phyloP scores from a whole-genome alignment of 371 early-diverging fungal species.

The Apophysomyces elegans region DNA sequence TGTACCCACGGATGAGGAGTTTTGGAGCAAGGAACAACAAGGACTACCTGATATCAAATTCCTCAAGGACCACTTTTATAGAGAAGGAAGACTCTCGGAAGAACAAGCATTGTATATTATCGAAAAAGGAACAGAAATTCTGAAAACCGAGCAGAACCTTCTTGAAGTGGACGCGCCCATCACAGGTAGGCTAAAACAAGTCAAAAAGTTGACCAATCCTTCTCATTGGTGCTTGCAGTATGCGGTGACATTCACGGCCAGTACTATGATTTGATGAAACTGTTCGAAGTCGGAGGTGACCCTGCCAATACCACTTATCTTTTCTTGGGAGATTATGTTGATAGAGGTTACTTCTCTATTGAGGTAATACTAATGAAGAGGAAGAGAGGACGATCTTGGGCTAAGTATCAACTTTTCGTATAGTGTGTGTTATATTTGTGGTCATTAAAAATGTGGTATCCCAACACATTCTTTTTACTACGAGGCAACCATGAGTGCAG shows the following conservation, averaged over 20 bases:
- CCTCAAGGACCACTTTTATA: conserved; percentile 86
- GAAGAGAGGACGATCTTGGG: conserved; percentile 1
- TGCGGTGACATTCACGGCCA: conserved; percentile 99
- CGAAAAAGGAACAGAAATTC: conserved; percentile 70
- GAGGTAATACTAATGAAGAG: conserved; percentile 56
- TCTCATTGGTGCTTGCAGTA: conserved; percentile 48
- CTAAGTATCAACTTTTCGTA: neutral
- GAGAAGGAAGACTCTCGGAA: conserved; percentile 91
- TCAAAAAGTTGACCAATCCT: too few species aligned
- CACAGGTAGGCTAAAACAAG: conserved; percentile 59
- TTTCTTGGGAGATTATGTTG: conserved; percentile 98
- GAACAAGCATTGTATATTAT: conserved; percentile 91
- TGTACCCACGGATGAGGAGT: conserved; percentile 57
- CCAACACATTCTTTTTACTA: conserved; percentile 88
- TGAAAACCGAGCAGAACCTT: conserved; percentile 83
- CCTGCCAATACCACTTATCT: conserved; percentile 89
- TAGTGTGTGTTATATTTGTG: conserved; percentile 91
- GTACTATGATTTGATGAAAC: conserved; percentile 97
- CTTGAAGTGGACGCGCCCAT: conserved; percentile 90
- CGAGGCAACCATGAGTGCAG: conserved; percentile 99
- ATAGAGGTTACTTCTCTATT: conserved; percentile 94
- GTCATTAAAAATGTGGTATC: conserved; percentile 93
- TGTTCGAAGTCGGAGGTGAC: conserved; percentile 97
- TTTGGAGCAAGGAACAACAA: conserved; percentile 65
- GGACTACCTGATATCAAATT: conserved; percentile 81